Evolutionary conservation across 2,329 filamentous ascomycete genomes (phyloP), one percentile per base, ranked within the genome.

Genomic region (Trichoderma sp.): DNA sequence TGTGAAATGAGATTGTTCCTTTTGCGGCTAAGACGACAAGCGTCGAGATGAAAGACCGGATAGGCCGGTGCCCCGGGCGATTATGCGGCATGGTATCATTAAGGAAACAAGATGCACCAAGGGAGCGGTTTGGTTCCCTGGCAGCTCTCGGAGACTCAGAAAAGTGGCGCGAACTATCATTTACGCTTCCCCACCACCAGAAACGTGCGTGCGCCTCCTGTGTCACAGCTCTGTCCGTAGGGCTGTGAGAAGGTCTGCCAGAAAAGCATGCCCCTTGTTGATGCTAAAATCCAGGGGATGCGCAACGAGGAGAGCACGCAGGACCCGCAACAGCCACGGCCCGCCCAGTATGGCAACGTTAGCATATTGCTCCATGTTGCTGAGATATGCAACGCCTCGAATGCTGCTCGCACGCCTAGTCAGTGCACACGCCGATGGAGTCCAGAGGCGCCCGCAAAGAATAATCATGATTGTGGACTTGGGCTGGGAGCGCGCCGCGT

Each of bases 141-240:
- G 40, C 27, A 35, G 27, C 14, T 24, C 62, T 43, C 21, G 53
- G 53, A 35, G 53, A 53, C 37, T 47, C 27, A 58, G 53, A 58
- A 49, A 43, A 57, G 63, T 66, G 63, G 63, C 63, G 63, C 63
- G 53, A 58, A 66, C 63, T 35, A 66, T 49, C 33, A 56, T 66
- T 56, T 66, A 29, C 53, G 14, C 53, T 66, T 66, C 53, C 43
- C 63, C 63, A 58, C 63, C 33, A 57, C 7, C 19, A 58, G 53
- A 49, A 66, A 49, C 63, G 29, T 47, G 37, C 19, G 21, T 56
- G 35, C 63, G 53, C 63, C 63, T 66, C 63, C 63, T 66, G 52
- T 66, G 63, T 66, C 53, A 66, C 37, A 66, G 63, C 37, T 57
- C n/a, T 19, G 52, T 27, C 8, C 24, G 33, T 66, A 66, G 63